Evolutionary conservation across 805 yeast species (phyloP).

Genomic region (Lachancea kluyveri): DNA sequence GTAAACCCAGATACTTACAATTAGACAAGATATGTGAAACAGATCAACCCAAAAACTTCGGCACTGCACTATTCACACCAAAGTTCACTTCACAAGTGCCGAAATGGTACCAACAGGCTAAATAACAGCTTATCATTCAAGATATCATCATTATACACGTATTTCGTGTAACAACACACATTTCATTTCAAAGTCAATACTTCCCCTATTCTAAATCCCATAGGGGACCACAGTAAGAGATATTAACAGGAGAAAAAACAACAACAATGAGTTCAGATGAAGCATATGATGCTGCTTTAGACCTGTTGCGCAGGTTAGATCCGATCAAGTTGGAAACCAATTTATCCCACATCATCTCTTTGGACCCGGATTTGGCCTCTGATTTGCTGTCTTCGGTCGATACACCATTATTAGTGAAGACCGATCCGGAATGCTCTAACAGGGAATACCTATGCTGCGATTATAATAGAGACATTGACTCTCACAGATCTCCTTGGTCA

Average conservation of each 20-base stretch:
- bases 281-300: constrained; percentile 67
- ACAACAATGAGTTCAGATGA: constrained; percentile 10
- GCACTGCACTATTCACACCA: too few relatives aligned
- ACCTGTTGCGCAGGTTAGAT: constrained; percentile 66
- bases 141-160: too few relatives aligned
- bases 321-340: constrained; percentile 52
- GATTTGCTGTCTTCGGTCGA: constrained; percentile 85
- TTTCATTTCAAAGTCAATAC: too few relatives aligned
- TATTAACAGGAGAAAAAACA: background rate
- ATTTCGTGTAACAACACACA: too few relatives aligned
- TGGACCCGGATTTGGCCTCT: constrained; percentile 68
- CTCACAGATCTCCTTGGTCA: constrained; percentile 87
- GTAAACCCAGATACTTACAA: too few relatives aligned
- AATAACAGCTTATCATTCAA: too few relatives aligned
- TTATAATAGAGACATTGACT: constrained; percentile 91
- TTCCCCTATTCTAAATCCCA: too few relatives aligned
- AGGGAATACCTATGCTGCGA: constrained; percentile 81
- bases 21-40: too few relatives aligned
- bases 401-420: constrained; percentile 51
- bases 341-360: constrained; percentile 39
- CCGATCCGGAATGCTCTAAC: constrained; percentile 32
- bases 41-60: too few relatives aligned
- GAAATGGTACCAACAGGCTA: too few relatives aligned
- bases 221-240: too few relatives aligned
- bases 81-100: too few relatives aligned